Evolutionary conservation across 441 rosid species (phyloP).

Genomic region (Syzygium malaccense): DNA sequence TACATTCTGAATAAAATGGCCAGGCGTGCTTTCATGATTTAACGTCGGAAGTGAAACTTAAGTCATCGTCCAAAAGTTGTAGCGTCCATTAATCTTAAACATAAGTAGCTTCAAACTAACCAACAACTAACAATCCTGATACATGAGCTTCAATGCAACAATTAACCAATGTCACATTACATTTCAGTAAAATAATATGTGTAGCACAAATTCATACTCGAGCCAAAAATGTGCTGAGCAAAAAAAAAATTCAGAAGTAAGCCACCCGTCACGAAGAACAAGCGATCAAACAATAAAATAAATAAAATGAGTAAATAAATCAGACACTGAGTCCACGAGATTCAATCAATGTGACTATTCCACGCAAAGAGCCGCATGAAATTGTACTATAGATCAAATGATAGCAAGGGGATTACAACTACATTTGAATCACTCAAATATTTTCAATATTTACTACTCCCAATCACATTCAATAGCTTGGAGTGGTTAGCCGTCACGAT

Average conservation of each 20-base stretch:
- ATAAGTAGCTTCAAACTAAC: background rate
- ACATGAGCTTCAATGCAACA: no score
- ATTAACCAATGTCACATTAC: background rate
- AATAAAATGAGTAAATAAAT: accelerated
- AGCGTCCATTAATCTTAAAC: no score
- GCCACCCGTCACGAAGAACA: background rate
- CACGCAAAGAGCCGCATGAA: background rate
- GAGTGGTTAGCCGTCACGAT: background rate
- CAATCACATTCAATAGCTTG: background rate
- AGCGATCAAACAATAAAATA: background rate
- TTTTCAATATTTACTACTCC: background rate
- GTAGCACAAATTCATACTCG: accelerated
- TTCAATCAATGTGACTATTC: background rate
- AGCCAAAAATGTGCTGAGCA: accelerated
- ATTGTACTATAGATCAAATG: background rate
- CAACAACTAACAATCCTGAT: no score
- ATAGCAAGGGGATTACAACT: background rate
- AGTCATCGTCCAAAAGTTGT: no score
- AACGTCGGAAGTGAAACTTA: background rate
- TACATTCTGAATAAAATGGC: background rate
- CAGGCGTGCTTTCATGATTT: background rate
- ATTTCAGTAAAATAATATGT: no score
- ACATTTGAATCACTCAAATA: accelerated
- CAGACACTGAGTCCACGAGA: background rate
- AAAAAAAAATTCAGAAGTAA: background rate